A percentile compares a stretch with the other conserved stretches of the same genome.
Evolutionary conservation across 495 filamentous ascomycete species (phyloP).

Genomic region (Podospora sp.): DNA sequence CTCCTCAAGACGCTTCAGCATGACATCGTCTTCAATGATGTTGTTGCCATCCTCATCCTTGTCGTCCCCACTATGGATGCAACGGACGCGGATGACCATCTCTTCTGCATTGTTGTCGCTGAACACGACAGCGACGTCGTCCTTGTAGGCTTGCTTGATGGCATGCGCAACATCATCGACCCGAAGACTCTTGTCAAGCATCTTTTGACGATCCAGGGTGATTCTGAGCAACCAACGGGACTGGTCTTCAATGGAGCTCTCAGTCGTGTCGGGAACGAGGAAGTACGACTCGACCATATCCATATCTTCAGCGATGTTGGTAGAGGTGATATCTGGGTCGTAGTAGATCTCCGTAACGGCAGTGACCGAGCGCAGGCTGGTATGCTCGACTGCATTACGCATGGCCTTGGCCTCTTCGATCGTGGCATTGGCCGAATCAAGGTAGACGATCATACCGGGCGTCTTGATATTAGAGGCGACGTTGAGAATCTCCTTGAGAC

Average conservation of each 20-base stretch:
- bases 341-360: conserved; percentile 95
- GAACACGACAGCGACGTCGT: conserved; percentile 90
- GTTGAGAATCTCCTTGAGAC: conserved; percentile 99
- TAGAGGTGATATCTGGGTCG: conserved; percentile 85
- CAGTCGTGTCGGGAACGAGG: conserved; percentile 77
- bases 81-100: conserved; percentile 90
- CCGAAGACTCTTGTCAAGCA: conserved; percentile 90
- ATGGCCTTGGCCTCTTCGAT: conserved; percentile 83
- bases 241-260: conserved; percentile 74
- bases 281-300: conserved; percentile 98
- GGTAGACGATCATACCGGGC: conserved; percentile 94
- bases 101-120: conserved; percentile 97
- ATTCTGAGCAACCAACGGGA: conserved; percentile 96
- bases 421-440: conserved; percentile 59
- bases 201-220: conserved; percentile 85
- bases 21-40: conserved; percentile 83
- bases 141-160: conserved; percentile 85
- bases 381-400: conserved; percentile 89
- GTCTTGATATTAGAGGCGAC: conserved; percentile 98
- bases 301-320: conserved; percentile 79
- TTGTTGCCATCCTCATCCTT: conserved; percentile 79
- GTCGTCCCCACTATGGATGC: conserved; percentile 66
- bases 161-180: conserved; percentile 89
- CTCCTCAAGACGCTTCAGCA: conserved; percentile 84
- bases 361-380: conserved; percentile 88